Evolutionary conservation across 768 basidiomycete species (phyloP).

Genomic region (Dioszegia crocea): DNA sequence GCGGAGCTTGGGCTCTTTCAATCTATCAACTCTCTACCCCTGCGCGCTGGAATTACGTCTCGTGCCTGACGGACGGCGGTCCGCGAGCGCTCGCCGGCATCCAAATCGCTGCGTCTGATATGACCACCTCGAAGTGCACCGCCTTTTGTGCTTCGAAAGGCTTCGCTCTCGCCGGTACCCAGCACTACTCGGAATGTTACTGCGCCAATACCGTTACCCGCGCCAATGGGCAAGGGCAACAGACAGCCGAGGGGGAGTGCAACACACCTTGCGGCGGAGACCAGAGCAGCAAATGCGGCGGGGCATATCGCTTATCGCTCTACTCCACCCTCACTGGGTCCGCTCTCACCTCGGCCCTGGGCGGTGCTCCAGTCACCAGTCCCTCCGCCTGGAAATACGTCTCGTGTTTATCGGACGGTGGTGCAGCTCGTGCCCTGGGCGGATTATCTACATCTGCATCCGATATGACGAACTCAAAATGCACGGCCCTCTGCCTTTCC

Average conservation of each 20-base stretch:
- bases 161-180: background rate
- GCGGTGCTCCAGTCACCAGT: background rate
- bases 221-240: background rate
- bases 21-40: background rate
- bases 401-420: background rate
- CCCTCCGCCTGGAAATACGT: constrained; percentile 2
- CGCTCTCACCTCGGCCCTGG: background rate
- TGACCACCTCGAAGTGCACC: background rate
- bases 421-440: background rate
- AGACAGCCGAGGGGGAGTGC: constrained; percentile 5
- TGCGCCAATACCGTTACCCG: background rate
- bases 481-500: background rate
- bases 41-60: constrained; percentile 4
- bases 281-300: background rate
- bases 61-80: background rate
- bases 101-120: background rate
- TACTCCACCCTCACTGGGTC: constrained; percentile 1
- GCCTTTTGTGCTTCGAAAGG: background rate
- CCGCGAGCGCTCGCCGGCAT: background rate
- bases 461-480: constrained; percentile 1
- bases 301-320: background rate
- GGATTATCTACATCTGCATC: background rate
- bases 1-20: background rate
- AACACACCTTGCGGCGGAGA: background rate
- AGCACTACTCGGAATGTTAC: background rate